Conservation (phyloP, 2,329 filamentous ascomycete genomes). For the Sordariomycetes sp. region DNA sequence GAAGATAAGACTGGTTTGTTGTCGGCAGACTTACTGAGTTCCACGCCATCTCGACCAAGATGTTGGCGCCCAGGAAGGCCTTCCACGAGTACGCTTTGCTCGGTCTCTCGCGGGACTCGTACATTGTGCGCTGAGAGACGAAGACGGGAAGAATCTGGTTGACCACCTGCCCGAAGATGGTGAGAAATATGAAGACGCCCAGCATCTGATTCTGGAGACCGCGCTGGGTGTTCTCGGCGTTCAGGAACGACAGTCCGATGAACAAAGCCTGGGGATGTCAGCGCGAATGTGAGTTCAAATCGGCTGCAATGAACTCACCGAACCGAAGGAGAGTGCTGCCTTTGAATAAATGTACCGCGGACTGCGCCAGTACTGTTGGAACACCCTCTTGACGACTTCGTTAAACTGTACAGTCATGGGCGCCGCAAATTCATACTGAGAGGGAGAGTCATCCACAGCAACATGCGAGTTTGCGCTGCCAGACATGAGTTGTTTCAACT, state of each 20-base stretch:
- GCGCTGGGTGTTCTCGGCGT: conserved; percentile 42
- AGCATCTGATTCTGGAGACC: conserved; percentile 72
- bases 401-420: conserved; percentile 18
- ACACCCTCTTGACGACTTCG: conserved; percentile 23
- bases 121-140: conserved; percentile 62
- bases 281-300: too few relatives aligned
- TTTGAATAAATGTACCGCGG: conserved; percentile 57
- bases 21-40: too few relatives aligned
- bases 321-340: conserved; percentile 44
- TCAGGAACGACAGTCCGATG: conserved; percentile 66
- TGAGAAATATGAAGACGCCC: conserved; percentile 65
- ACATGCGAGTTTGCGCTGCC: neutral
- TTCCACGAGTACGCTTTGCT: conserved; percentile 69
- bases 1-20: too few relatives aligned
- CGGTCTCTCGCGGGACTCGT: conserved; percentile 69
- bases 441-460: conserved; percentile 14
- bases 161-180: conserved; percentile 62
- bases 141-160: conserved; percentile 65
- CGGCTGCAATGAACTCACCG: too few relatives aligned
- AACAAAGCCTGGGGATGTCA: too few relatives aligned
- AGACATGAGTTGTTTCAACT: conserved; percentile 35
- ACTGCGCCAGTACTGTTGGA: conserved; percentile 23
- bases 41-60: conserved; percentile 65
- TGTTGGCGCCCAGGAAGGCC: conserved; percentile 62
- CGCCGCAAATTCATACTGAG: conserved; percentile 19